Evolutionary conservation across 1,284 basidiomycete species (phyloP), one percentile per base, ranked within the genome.

Genomic region (Quambalaria eucalypti): DNA sequence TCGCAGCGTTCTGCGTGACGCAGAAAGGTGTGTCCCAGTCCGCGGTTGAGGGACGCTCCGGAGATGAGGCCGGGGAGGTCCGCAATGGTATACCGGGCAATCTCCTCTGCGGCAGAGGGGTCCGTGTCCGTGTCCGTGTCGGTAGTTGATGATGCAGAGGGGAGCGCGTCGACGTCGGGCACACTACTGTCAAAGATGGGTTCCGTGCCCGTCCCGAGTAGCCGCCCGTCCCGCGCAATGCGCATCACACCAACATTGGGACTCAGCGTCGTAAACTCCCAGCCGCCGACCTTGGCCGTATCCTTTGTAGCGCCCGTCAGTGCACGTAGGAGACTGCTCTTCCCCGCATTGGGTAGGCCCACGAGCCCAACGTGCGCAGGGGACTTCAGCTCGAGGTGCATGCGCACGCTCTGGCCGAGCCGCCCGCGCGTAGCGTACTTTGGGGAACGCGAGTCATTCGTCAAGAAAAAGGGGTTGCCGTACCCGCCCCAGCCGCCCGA

Each of bases 31-130:
- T 97, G 91, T 0, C 95, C 95, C 0, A 98, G 81, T 1, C 93
- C 93, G 40, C 90, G 84, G 74, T 93, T 88, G 62, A 87, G 83
- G 1, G 90, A 87, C 0, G 92, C 89, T 9, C 83, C 81, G 6
- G 83, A 82, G 49, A 97, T 86, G 28, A 98, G 83, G 10, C 93
- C 93, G 0, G 95, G 93, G 71, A 97, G 95, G 78, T 99, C 93
- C n/a, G 91, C 88, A 55, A 99, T 85, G 1, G 88, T 92, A 78
- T 97, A 91, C 14, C 28, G 23, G n/a, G 19, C 28, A 26, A 5
- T 5, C 7, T 21, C 44, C n/a, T 23, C 44, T 47, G 16, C 44
- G 44, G 44, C 44, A 47, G 44, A 25, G n/a, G n/a, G n/a, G n/a
- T n/a, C n/a, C 9, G 31, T 8, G 16, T 33, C 31, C 9, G 9